Conservation (phyloP, 257 asterid genomes). For the Gentiana dahurica region DNA sequence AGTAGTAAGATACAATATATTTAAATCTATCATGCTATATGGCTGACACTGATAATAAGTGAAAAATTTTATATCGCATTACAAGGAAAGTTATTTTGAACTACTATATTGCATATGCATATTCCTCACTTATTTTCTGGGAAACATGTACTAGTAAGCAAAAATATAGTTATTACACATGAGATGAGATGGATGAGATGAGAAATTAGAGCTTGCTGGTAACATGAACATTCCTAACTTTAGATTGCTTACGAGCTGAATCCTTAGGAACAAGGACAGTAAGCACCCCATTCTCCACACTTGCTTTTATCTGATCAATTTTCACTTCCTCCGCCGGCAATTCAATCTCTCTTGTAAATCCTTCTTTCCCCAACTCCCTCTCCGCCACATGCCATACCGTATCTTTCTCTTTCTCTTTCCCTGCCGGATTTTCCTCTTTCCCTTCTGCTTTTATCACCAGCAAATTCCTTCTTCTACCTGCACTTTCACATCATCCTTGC, state of each 20-base stretch:
- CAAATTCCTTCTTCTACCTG: conserved; percentile 59
- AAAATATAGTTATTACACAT: no score
- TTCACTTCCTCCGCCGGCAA: conserved; percentile 69
- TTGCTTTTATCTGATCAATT: conserved; percentile 72
- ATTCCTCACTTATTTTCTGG: no score
- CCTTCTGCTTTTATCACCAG: conserved; percentile 54
- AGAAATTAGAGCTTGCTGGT: conserved; percentile 47
- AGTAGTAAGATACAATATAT: no score
- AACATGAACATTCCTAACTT: conserved; percentile 47
- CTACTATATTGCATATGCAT: no score
- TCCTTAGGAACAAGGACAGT: conserved; percentile 72
- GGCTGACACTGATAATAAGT: no score
- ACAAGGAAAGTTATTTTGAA: no score
- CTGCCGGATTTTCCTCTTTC: conserved; percentile 20
- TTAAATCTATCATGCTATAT: no score
- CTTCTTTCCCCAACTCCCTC: conserved; percentile 37
- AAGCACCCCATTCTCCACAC: conserved; percentile 68
- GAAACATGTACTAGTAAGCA: no score
- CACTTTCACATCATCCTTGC: conserved; percentile 58
- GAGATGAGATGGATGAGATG: no score
- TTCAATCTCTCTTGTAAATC: conserved; percentile 50
- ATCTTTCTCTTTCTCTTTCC: conserved; percentile 32
- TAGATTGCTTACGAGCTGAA: conserved; percentile 40
- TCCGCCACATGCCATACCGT: conserved; percentile 79
- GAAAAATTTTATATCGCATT: no score